A percentile compares a stretch with the other conserved stretches of the same genome.
Evolutionary conservation across 441 rosid species (phyloP).

Genomic region (Bocquillonia castaneifolia): DNA sequence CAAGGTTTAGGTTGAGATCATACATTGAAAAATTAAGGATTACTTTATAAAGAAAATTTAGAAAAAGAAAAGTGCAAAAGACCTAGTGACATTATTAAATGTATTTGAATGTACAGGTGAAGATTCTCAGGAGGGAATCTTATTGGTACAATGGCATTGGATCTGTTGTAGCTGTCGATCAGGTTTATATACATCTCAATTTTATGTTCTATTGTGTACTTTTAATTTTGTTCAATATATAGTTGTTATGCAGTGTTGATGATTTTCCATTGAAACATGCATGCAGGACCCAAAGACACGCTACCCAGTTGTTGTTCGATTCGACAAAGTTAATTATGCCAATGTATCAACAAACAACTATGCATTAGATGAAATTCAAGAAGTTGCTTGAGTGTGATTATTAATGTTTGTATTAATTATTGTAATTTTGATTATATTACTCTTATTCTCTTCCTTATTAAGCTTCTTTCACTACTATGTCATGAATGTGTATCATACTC

Average conservation of each 20-base stretch:
- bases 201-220: no score
- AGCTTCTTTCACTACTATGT: slow-evolving; percentile 24
- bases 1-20: no score
- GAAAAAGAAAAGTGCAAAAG: no score
- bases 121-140: slow-evolving; percentile 69
- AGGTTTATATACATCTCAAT: no score
- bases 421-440: slow-evolving; percentile 31
- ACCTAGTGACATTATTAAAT: neutral
- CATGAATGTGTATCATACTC: slow-evolving; percentile 31
- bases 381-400: slow-evolving; percentile 48
- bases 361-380: slow-evolving; percentile 80
- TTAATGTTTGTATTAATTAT: neutral
- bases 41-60: no score
- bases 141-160: slow-evolving; percentile 68
- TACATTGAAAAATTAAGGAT: no score
- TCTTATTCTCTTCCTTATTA: slow-evolving; percentile 24
- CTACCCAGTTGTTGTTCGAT: slow-evolving; percentile 90
- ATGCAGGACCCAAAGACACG: slow-evolving; percentile 66
- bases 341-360: slow-evolving; percentile 93
- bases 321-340: slow-evolving; percentile 77
- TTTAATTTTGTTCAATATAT: neutral
- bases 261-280: neutral
- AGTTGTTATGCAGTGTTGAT: neutral
- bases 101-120: slow-evolving; percentile 44
- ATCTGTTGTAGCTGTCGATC: slow-evolving; percentile 76